A percentile compares a stretch with the other conserved stretches of the same genome.
phyloP scores from a whole-genome alignment of 208 protist species.

The Herpetomonas tarakana region DNA sequence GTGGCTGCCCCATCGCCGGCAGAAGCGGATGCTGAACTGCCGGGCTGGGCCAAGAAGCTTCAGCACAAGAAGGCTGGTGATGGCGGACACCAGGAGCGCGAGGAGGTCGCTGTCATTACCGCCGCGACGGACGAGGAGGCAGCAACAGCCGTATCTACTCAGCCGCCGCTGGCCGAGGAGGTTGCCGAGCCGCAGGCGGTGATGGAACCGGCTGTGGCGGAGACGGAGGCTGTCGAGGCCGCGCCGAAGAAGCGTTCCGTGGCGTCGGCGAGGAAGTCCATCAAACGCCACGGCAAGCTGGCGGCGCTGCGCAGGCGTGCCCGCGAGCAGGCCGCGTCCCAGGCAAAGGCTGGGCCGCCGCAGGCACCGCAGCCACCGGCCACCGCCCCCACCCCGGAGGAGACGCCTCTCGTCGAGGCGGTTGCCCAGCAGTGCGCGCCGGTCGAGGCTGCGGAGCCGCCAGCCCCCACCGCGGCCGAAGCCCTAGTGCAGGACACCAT shows the following conservation, averaged over 20 bases:
- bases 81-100: neutral
- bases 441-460: constrained; percentile 6
- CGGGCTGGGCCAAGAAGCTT: constrained; percentile 10
- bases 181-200: constrained; percentile 9
- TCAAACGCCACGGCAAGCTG: constrained; percentile 43
- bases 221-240: neutral
- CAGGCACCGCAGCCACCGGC: too few relatives aligned
- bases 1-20: neutral
- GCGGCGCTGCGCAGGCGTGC: constrained; percentile 16
- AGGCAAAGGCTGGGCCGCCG: neutral
- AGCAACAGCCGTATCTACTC: constrained; percentile 1
- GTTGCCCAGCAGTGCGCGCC: constrained; percentile 16
- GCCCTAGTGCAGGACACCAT: constrained; percentile 17
- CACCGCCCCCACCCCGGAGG: neutral
- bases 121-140: constrained; percentile 12
- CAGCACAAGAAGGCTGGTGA: constrained; percentile 6
- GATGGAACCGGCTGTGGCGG: constrained; percentile 7
- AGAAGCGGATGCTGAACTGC: constrained; percentile 6
- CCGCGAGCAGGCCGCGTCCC: constrained; percentile 4
- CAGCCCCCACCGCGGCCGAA: constrained; percentile 7
- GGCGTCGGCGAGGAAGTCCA: constrained; percentile 33
- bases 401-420: constrained; percentile 26
- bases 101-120: constrained; percentile 16
- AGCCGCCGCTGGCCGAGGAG: constrained; percentile 8
- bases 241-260: constrained; percentile 4